Evolutionary conservation across 495 filamentous ascomycete genomes (phyloP).

Genomic region (Beverwykella pulmonaria): DNA sequence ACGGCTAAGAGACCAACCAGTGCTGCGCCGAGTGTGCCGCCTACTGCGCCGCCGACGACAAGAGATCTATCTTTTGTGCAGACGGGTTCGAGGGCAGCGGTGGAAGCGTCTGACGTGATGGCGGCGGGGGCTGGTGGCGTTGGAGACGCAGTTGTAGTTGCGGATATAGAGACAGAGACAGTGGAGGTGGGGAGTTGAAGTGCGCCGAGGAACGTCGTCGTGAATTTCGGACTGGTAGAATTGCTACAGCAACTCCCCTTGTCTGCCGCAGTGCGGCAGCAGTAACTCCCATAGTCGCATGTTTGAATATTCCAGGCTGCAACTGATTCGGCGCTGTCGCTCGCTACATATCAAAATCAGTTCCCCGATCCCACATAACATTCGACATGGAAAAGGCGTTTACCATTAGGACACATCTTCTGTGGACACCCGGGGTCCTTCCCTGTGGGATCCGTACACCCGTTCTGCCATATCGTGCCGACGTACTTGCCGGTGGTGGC

Average conservation of each 20-base stretch:
- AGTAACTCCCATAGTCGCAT: conserved; percentile 30
- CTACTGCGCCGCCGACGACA: conserved; percentile 19
- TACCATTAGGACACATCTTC: conserved; percentile 31
- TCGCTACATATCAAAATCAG: too few species aligned
- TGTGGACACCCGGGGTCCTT: conserved; percentile 17
- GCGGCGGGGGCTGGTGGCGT: not conserved
- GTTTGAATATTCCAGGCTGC: conserved; percentile 26
- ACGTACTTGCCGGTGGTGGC: conserved; percentile 21
- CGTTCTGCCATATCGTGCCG: conserved; percentile 30
- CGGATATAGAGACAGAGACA: not conserved
- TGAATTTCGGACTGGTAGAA: conserved; percentile 15
- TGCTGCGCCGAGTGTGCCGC: conserved; percentile 14
- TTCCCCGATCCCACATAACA: too few species aligned
- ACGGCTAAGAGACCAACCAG: conserved; percentile 3
- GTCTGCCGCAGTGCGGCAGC: conserved; percentile 26
- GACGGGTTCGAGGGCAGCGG: not conserved
- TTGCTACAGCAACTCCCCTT: conserved; percentile 26
- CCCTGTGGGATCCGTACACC: conserved; percentile 31
- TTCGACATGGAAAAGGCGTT: too few species aligned
- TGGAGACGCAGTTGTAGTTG: not conserved
- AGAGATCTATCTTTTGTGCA: conserved; percentile 14
- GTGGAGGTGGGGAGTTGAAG: conserved; percentile 23
- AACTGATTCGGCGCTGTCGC: conserved; percentile 7
- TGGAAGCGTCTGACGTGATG: not conserved
- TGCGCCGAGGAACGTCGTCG: conserved; percentile 13